phyloP scores from a whole-genome alignment of 1,284 basidiomycete species.

The Mycena sp. region DNA sequence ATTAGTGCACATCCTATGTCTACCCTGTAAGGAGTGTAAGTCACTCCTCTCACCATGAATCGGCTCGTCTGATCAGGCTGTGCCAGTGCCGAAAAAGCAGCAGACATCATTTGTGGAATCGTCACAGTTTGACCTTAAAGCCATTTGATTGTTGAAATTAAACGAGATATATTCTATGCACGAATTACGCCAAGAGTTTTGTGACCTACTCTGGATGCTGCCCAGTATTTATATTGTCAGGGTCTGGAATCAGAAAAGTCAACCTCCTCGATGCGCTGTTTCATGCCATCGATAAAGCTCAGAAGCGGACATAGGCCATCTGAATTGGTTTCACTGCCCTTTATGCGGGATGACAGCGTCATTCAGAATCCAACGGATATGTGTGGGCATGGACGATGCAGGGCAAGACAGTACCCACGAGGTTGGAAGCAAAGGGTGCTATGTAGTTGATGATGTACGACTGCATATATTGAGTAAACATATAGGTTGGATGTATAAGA shows the following conservation, averaged over 20 bases:
- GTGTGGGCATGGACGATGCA: constrained; percentile 21
- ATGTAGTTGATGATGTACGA: constrained; percentile 52
- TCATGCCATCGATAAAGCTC: constrained; percentile 60
- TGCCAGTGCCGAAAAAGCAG: too few species aligned
- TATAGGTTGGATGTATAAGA: constrained; percentile 37
- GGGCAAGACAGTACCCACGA: constrained; percentile 64
- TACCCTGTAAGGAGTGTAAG: too few species aligned
- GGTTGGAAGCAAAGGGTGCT: constrained; percentile 59
- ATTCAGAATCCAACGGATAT: constrained; percentile 19
- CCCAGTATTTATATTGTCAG: constrained; percentile 51
- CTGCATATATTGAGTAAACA: constrained; percentile 27
- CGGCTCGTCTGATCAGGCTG: too few species aligned
- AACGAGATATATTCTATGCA: too few species aligned
- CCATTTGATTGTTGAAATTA: too few species aligned
- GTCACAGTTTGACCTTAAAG: too few species aligned
- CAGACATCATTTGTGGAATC: too few species aligned
- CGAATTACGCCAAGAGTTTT: too few species aligned
- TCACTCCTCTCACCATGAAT: too few species aligned
- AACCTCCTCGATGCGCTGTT: constrained; percentile 56
- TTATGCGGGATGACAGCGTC: constrained; percentile 57
- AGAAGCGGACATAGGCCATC: constrained; percentile 66
- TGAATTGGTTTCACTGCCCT: constrained; percentile 58
- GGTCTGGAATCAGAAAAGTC: constrained; percentile 50
- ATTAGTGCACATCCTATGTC: too few species aligned
- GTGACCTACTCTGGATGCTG: constrained; percentile 9